Evolutionary conservation across 2,329 filamentous ascomycete genomes (phyloP), one percentile per base, ranked within the genome.

Genomic region (Alternaria brassicae): DNA sequence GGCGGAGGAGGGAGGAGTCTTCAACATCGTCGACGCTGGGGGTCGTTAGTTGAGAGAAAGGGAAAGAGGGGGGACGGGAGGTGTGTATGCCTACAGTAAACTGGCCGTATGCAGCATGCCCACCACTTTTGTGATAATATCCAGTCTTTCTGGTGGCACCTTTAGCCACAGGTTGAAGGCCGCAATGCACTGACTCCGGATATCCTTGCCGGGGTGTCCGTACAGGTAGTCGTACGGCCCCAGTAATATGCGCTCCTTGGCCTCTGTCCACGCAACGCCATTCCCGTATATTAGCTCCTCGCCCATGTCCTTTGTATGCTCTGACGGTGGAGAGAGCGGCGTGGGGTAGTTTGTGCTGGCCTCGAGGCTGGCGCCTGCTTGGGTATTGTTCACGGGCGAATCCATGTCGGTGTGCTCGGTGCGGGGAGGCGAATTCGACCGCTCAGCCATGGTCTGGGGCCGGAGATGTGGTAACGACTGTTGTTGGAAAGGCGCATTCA

Each of bases 41-140:
- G 8, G 5, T 13, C 6, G 25, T 52, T 53, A 41, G 21, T 32
- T 21, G 34, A 12, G 21, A 23, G 10, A n/a, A 12, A 21, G 45
- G n/a, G 21, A 15, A 47, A 27, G 34, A 17, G 17, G 27, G 48
- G n/a, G 19, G 13, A 44, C 17, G 23, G 3, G 15, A 4, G 27
- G 15, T 7, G 34, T 15, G 19, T 45, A 56, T 76, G 61, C 44
- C 32, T 73, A 82, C 75, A 96, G 86, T 55, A 96, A 82, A 3
- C 91, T 93, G 3, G 92, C 89, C 37, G 92, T 94, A 78, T 96
- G 92, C 45, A 96, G 84, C 91, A 94, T 94, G 68, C 89, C 90
- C 10, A 96, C 87, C 4, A 93, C 91, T 61, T 86, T 87, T 27
- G 89, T 93, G 71, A 96, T 94, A 60, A 93, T 83, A 40, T 86